phyloP scores from a whole-genome alignment of 208 protist species.

The Naegleria fowleri region DNA sequence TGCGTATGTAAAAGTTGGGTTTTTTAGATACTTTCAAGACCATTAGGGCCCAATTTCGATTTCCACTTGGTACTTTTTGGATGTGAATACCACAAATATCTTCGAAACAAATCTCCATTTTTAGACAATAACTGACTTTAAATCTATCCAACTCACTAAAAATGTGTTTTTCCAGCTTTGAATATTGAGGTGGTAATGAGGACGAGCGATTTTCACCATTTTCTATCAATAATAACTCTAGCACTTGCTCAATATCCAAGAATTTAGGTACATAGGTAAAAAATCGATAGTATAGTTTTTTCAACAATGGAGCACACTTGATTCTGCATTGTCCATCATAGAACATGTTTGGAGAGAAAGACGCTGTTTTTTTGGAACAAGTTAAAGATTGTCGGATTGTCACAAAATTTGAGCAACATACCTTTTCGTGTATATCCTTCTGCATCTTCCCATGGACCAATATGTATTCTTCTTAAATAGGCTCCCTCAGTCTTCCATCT shows the following conservation, averaged over 20 bases:
- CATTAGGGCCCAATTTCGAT: background rate
- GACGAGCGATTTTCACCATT: too few relatives aligned
- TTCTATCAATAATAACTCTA: background rate
- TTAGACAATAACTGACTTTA: background rate
- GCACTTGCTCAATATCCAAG: background rate
- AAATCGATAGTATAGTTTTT: background rate
- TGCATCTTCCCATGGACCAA: background rate
- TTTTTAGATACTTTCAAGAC: background rate
- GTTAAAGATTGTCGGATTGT: too few relatives aligned
- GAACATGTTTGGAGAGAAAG: background rate
- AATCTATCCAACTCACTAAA: background rate
- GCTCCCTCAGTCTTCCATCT: background rate
- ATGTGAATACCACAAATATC: background rate
- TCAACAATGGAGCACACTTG: background rate
- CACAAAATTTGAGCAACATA: too few relatives aligned
- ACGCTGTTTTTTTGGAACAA: background rate
- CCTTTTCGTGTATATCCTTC: too few relatives aligned
- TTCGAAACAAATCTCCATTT: background rate
- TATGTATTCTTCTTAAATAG: background rate
- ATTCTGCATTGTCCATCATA: constrained; percentile 6
- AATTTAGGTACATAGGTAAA: background rate
- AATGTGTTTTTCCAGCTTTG: background rate
- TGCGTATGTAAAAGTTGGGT: background rate
- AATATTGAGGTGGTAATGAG: background rate
- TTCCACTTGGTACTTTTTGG: background rate